These are phyloP conservation scores for Haplosporangium sp. DNA, from an alignment of 371 early-diverging fungal genomes.

Conservation along the genomic window DNA sequence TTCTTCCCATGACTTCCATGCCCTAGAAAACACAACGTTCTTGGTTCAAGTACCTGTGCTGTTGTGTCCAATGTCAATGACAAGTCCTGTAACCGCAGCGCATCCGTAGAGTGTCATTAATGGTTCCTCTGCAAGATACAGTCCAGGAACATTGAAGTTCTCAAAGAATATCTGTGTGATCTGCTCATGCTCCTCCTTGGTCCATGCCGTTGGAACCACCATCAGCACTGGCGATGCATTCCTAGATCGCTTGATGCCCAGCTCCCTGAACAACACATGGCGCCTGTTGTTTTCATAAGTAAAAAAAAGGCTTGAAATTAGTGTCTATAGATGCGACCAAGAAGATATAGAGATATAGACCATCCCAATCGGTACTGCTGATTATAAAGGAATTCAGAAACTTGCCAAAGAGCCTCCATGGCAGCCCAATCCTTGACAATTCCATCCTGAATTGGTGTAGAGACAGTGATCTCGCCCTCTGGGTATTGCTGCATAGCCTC, in stretches of 20 bases:
- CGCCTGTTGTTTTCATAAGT: constrained; percentile 58
- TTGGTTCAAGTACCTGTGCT: constrained; percentile 65
- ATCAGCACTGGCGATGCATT: constrained; percentile 85
- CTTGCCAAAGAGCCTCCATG: constrained; percentile 77
- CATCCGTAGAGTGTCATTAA: constrained; percentile 84
- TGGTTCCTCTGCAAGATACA: constrained; percentile 87
- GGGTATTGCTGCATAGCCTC: constrained; percentile 37
- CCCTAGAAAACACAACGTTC: not conserved
- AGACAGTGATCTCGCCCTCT: constrained; percentile 37
- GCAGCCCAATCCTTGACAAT: constrained; percentile 81
- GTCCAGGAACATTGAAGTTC: constrained; percentile 87
- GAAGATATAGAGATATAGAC: no score
- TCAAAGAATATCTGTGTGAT: constrained; percentile 92
- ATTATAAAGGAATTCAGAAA: no score
- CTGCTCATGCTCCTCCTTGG: constrained; percentile 83
- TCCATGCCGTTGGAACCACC: constrained; percentile 84
- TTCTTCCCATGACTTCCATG: not conserved
- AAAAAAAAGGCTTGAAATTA: constrained; percentile 1
- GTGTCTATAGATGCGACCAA: not conserved
- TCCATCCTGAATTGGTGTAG: constrained; percentile 71
- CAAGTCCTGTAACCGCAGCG: constrained; percentile 81
- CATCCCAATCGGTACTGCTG: no score
- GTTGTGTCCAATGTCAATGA: constrained; percentile 91
- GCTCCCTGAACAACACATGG: constrained; percentile 80
- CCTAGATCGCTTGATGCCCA: constrained; percentile 76